Conservation (phyloP, 495 filamentous ascomycete species). For the Bombardia bombarda region DNA sequence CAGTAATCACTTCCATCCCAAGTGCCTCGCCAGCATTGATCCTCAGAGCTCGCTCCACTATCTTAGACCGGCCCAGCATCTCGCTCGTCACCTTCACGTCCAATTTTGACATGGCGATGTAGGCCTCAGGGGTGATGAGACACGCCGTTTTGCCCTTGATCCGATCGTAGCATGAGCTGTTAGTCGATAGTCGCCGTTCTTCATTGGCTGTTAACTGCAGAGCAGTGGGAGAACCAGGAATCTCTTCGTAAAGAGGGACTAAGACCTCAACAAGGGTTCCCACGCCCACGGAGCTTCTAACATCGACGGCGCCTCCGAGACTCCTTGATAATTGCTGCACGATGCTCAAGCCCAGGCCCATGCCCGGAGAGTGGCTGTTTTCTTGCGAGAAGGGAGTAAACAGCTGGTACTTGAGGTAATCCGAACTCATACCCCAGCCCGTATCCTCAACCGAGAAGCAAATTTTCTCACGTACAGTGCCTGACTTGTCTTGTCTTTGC, state of each 20-base stretch:
- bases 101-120: neutral
- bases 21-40: slow-evolving; percentile 9
- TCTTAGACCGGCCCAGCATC: slow-evolving; percentile 2
- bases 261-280: slow-evolving; percentile 31
- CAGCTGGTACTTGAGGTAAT: slow-evolving; percentile 58
- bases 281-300: slow-evolving; percentile 25
- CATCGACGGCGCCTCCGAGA: slow-evolving; percentile 51
- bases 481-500: slow-evolving; percentile 3
- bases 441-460: slow-evolving; percentile 49
- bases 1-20: slow-evolving; percentile 10
- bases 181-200: too few relatives aligned
- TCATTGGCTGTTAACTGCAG: slow-evolving; percentile 7
- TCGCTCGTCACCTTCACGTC: neutral
- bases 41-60: slow-evolving; percentile 9
- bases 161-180: too few relatives aligned
- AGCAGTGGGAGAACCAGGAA: neutral
- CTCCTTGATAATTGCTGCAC: slow-evolving; percentile 56
- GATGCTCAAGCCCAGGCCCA: slow-evolving; percentile 63
- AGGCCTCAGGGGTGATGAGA: slow-evolving; percentile 21
- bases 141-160: slow-evolving; percentile 20
- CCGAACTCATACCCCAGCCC: slow-evolving; percentile 59
- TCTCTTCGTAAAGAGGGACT: slow-evolving; percentile 35
- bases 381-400: slow-evolving; percentile 71
- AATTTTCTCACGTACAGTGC: slow-evolving; percentile 1
- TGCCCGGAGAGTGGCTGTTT: slow-evolving; percentile 53